A percentile compares a stretch with the other conserved stretches of the same genome.
phyloP scores from a whole-genome alignment of 495 filamentous ascomycete genomes.

The Penicillium desertorum region DNA sequence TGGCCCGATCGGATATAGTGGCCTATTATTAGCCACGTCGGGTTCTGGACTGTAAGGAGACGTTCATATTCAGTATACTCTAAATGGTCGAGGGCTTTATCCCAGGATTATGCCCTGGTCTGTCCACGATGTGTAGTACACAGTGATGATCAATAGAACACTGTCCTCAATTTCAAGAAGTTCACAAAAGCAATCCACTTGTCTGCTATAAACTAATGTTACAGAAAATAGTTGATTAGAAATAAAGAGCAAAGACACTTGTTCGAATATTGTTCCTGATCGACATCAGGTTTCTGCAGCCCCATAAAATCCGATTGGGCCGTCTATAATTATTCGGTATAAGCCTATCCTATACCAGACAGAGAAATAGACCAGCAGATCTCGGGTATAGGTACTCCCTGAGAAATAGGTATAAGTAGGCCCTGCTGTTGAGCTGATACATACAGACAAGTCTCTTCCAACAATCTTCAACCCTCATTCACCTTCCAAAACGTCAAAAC shows the following conservation, averaged over 20 bases:
- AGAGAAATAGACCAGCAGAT: not conserved
- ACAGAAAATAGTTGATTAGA: conserved; percentile 27
- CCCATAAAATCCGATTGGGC: not conserved
- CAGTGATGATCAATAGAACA: no score
- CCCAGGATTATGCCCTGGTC: no score
- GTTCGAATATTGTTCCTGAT: not conserved
- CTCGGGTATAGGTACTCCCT: not conserved
- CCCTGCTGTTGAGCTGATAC: not conserved
- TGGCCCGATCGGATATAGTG: not conserved
- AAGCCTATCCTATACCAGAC: not conserved
- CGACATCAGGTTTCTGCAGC: not conserved
- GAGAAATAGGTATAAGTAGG: not conserved
- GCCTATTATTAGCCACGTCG: not conserved
- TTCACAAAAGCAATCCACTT: not conserved
- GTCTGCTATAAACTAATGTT: no score
- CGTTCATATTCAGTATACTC: not conserved
- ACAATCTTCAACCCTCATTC: not conserved
- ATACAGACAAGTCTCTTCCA: not conserved
- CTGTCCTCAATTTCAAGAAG: no score
- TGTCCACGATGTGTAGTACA: not conserved
- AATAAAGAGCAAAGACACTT: not conserved
- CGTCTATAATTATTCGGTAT: conserved; percentile 4
- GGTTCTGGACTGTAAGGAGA: not conserved
- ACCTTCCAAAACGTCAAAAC: no score
- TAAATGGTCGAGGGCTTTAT: not conserved